Percentiles rank a stretch among this genome's conserved stretches.
phyloP scores from a whole-genome alignment of 2,329 filamentous ascomycete species.

The Ophiocordyceps camponoti-leonardi region DNA sequence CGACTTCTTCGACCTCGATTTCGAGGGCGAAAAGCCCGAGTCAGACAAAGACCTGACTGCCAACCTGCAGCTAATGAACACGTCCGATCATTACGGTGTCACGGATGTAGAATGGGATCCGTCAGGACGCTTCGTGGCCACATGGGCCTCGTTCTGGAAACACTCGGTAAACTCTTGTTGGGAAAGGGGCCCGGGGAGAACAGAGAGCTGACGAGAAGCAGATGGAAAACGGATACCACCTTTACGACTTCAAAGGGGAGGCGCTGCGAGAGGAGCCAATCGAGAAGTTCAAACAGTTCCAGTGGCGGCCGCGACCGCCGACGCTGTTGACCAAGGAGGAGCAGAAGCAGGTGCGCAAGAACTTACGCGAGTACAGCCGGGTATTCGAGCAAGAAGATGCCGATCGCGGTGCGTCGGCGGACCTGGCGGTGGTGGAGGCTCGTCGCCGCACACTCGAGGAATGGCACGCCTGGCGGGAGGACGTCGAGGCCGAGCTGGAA shows the following conservation, averaged over 20 bases:
- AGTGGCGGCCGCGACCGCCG: constrained; percentile 81
- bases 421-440: constrained; percentile 82
- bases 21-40: constrained; percentile 90
- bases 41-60: constrained; percentile 86
- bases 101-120: constrained; percentile 98
- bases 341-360: constrained; percentile 96
- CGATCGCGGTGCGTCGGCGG: constrained; percentile 83
- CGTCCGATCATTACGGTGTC: constrained; percentile 87
- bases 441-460: constrained; percentile 69
- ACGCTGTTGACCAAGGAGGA: constrained; percentile 93
- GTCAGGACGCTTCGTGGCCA: constrained; percentile 84
- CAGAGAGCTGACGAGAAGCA: constrained; percentile 18
- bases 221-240: constrained; percentile 99
- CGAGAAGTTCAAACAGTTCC: constrained; percentile 95
- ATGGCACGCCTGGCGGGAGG: constrained; percentile 72
- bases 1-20: constrained; percentile 96
- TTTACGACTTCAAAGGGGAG: constrained; percentile 92
- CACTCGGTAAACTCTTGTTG: constrained; percentile 51
- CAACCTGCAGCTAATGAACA: constrained; percentile 89
- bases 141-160: constrained; percentile 89
- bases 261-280: constrained; percentile 77
- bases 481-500: constrained; percentile 51
- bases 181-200: background rate
- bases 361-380: constrained; percentile 89
- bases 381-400: constrained; percentile 91